phyloP scores from a whole-genome alignment of 2,329 filamentous ascomycete species.

The Epichloe coenophiala region DNA sequence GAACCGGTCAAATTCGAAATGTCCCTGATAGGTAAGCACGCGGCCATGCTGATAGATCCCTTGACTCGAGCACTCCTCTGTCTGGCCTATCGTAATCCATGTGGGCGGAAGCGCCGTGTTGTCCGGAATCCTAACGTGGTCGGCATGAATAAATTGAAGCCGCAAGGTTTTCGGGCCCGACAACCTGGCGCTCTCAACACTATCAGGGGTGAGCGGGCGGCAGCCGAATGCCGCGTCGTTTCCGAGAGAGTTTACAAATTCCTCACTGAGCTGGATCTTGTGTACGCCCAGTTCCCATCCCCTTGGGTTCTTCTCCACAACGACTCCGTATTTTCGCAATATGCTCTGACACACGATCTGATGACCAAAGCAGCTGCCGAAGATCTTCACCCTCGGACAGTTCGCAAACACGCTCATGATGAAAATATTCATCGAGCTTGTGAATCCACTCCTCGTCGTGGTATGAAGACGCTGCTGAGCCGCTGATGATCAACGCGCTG shows the following conservation, averaged over 20 bases:
- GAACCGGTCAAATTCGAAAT: background rate
- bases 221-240: background rate
- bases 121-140: background rate
- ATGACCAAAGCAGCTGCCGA: background rate
- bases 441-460: background rate
- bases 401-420: background rate
- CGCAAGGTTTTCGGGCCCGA: background rate
- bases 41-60: background rate
- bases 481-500: background rate
- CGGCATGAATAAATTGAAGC: background rate
- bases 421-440: background rate
- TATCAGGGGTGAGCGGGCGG: background rate
- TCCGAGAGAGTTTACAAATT: background rate
- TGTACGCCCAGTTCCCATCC: background rate
- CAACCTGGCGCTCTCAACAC: background rate
- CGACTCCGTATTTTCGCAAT: background rate
- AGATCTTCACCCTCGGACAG: background rate
- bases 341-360: background rate
- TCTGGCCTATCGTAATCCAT: background rate
- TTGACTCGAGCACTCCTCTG: background rate
- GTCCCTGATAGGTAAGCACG: background rate
- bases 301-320: background rate
- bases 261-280: background rate
- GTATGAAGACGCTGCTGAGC: background rate
- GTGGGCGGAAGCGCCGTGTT: background rate